Percentiles rank a stretch among this genome's conserved stretches.
Conservation (phyloP, 2,329 filamentous ascomycete species). For the Chaetomiaceae sp. region DNA sequence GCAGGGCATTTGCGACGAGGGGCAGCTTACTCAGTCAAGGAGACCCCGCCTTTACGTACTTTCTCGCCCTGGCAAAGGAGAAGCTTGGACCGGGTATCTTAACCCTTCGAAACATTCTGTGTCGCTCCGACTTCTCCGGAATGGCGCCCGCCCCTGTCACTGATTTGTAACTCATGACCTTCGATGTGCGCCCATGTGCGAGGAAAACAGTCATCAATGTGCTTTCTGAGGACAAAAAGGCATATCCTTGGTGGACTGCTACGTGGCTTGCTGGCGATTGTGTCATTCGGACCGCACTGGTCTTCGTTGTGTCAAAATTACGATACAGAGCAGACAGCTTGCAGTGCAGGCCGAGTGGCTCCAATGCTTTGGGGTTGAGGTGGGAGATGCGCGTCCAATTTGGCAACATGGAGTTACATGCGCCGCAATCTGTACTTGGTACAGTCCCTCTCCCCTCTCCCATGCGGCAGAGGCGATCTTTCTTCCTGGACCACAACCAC, state of each 20-base stretch:
- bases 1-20: slow-evolving; percentile 24
- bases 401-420: slow-evolving; percentile 1
- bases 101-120: not conserved
- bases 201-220: not conserved
- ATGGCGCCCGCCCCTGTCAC: slow-evolving; percentile 3
- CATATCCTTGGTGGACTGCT: too few species aligned
- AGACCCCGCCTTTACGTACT: slow-evolving; percentile 27
- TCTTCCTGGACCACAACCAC: not conserved
- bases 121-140: slow-evolving; percentile 19
- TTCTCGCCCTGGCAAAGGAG: slow-evolving; percentile 17
- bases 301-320: too few species aligned
- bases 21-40: slow-evolving; percentile 35
- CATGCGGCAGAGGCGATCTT: not conserved
- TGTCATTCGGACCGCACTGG: too few species aligned
- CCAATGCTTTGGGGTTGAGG: too few species aligned
- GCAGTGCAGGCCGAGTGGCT: too few species aligned
- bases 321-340: too few species aligned
- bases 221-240: too few species aligned
- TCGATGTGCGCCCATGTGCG: not conserved
- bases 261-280: too few species aligned
- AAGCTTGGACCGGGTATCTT: slow-evolving; percentile 16
- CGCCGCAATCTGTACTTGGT: not conserved
- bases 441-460: not conserved
- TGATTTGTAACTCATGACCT: not conserved
- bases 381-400: too few species aligned